Percentiles rank a stretch among this genome's conserved stretches.
phyloP scores from a whole-genome alignment of 176 grass and related monocot genomes.

The Oryza officinalis region DNA sequence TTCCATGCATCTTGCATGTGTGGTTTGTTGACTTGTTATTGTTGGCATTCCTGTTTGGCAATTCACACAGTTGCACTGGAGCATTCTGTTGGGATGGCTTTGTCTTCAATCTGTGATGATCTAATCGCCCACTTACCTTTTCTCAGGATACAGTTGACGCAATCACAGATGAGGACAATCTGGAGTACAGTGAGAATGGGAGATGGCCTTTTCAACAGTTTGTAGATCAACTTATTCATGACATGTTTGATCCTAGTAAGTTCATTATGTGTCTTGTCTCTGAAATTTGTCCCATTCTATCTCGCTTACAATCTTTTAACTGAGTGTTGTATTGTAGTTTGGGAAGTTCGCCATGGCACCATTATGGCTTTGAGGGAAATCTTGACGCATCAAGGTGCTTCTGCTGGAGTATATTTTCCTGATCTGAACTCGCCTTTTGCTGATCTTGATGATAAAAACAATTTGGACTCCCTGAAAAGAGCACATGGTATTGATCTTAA shows the following conservation, averaged over 20 bases:
- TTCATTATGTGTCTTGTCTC: background rate
- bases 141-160: slow-evolving; percentile 73
- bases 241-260: slow-evolving; percentile 96
- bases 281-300: slow-evolving; percentile 16
- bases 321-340: slow-evolving; percentile 62
- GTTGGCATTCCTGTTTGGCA: slow-evolving; percentile 15
- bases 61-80: background rate
- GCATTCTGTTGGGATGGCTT: slow-evolving; percentile 8
- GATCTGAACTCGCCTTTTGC: slow-evolving; percentile 51
- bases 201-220: slow-evolving; percentile 95
- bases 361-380: slow-evolving; percentile 99
- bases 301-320: slow-evolving; percentile 31
- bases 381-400: slow-evolving; percentile 94
- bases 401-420: slow-evolving; percentile 88
- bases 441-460: slow-evolving; percentile 66
- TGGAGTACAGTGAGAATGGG: slow-evolving; percentile 70
- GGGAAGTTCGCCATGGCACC: slow-evolving; percentile 96
- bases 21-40: background rate
- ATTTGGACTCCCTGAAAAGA: slow-evolving; percentile 50
- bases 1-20: background rate
- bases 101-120: slow-evolving; percentile 14
- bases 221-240: slow-evolving; percentile 97
- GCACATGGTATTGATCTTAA: slow-evolving; percentile 80
- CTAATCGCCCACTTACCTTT: slow-evolving; percentile 37
- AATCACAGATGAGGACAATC: slow-evolving; percentile 63